A percentile compares a stretch with the other conserved stretches of the same genome.
phyloP scores from a whole-genome alignment of 345 rosid species.

The Iberis pinnata region DNA sequence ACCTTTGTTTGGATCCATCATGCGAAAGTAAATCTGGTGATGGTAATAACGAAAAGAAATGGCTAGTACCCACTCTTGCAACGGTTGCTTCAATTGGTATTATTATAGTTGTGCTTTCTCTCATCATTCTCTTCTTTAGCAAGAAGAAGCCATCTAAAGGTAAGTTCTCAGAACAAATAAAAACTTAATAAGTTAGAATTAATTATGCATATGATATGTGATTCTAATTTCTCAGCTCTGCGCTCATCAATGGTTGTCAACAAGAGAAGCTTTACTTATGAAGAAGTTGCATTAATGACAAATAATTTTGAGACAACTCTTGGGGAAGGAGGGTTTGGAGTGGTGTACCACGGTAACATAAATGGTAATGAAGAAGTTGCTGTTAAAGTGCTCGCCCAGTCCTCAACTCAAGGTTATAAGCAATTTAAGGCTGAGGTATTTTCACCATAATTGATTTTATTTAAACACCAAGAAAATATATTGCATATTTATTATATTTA shows the following conservation, averaged over 20 bases:
- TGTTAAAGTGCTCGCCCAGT: conserved; percentile 23
- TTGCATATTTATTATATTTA: too few relatives aligned
- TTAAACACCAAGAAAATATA: too few relatives aligned
- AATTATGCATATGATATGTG: neutral
- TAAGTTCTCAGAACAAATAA: neutral
- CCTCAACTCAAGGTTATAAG: conserved; percentile 30
- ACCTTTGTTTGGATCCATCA: too few relatives aligned
- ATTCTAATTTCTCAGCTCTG: neutral
- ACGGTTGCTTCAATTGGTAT: conserved; percentile 6
- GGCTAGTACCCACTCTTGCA: too few relatives aligned
- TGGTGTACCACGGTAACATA: conserved; percentile 37
- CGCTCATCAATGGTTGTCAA: neutral
- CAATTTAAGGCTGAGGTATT: conserved; percentile 31
- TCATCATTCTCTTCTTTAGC: neutral
- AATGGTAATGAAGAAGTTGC: conserved; percentile 16
- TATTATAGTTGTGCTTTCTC: neutral
- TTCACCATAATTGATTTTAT: neutral
- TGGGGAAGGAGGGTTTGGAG: conserved; percentile 50
- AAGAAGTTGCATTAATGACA: too few relatives aligned
- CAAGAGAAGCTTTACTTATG: too few relatives aligned
- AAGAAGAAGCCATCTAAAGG: conserved; percentile 3
- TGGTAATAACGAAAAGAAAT: too few relatives aligned
- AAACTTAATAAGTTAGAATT: neutral
- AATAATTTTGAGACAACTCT: too few relatives aligned
- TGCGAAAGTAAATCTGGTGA: too few relatives aligned